Evolutionary conservation across 768 basidiomycete genomes (phyloP).

Genomic region (Tricholoma furcatifolium): DNA sequence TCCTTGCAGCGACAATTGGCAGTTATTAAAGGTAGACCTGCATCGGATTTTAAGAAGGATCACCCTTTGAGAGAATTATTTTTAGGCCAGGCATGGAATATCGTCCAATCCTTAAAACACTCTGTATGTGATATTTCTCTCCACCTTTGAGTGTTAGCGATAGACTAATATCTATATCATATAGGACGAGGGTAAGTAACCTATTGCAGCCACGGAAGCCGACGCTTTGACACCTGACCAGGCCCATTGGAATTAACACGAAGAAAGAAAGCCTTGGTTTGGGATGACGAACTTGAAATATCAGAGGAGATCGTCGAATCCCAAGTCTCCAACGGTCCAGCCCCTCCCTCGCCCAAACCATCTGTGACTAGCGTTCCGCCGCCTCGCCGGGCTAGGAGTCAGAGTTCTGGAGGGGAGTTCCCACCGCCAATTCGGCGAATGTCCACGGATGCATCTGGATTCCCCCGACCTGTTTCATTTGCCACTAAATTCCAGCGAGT

Average conservation of each 20-base stretch:
- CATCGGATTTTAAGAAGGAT: not conserved
- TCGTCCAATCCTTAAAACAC: conserved; percentile 81
- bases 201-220: not conserved
- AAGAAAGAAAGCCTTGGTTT: conserved; percentile 77
- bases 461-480: conserved; percentile 76
- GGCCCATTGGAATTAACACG: conserved; percentile 90
- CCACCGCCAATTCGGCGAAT: conserved; percentile 68
- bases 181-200: conserved; percentile 69
- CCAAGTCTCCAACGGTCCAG: conserved; percentile 29
- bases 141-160: not conserved
- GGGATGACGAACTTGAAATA: conserved; percentile 83
- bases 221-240: conserved; percentile 24
- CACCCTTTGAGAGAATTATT: not conserved
- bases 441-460: conserved; percentile 62
- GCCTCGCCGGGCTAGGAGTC: conserved; percentile 53
- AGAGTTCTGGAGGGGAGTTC: conserved; percentile 67
- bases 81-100: conserved; percentile 84
- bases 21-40: conserved; percentile 71
- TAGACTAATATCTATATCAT: conserved; percentile 1
- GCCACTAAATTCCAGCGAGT: conserved; percentile 81
- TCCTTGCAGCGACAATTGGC: conserved; percentile 72
- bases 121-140: conserved; percentile 43
- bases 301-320: conserved; percentile 50
- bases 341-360: conserved; percentile 53
- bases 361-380: conserved; percentile 64